phyloP scores from a whole-genome alignment of 2,329 filamentous ascomycete genomes.

The Ophiostoma angusticollis region DNA sequence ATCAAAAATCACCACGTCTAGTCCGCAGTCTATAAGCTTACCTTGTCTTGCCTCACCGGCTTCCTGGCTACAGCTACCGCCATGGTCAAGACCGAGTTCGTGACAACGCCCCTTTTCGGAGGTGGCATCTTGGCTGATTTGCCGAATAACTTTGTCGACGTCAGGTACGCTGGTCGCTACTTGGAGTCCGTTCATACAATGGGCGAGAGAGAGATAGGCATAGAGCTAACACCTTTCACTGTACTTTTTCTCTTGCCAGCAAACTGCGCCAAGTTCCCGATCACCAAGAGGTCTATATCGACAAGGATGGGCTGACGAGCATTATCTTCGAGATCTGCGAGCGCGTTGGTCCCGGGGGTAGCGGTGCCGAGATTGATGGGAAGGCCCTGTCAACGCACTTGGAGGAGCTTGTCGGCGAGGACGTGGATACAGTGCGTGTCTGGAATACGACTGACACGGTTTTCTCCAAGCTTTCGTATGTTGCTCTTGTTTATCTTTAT shows the following conservation, averaged over 20 bases:
- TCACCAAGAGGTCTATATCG: slow-evolving; percentile 88
- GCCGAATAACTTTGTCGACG: slow-evolving; percentile 55
- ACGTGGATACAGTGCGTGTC: slow-evolving; percentile 51
- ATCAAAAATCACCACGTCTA: neutral
- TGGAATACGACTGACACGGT: slow-evolving; percentile 51
- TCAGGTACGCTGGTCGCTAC: too few relatives aligned
- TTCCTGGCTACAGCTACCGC: slow-evolving; percentile 6
- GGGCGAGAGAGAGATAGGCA: too few relatives aligned
- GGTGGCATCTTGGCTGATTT: slow-evolving; percentile 59
- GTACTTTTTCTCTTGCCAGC: slow-evolving; percentile 28
- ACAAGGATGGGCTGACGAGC: slow-evolving; percentile 68
- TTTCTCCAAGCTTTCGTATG: slow-evolving; percentile 31
- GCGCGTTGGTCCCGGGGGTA: slow-evolving; percentile 49
- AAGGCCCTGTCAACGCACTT: slow-evolving; percentile 57
- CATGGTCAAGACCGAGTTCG: slow-evolving; percentile 36
- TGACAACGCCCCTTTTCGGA: slow-evolving; percentile 52
- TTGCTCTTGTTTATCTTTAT: neutral
- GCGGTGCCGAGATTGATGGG: slow-evolving; percentile 49
- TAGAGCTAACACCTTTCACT: neutral
- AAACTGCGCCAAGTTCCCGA: slow-evolving; percentile 64
- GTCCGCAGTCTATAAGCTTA: too few relatives aligned
- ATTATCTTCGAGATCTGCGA: slow-evolving; percentile 87
- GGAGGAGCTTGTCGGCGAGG: slow-evolving; percentile 54
- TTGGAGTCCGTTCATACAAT: too few relatives aligned
- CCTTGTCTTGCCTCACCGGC: too few relatives aligned